Conservation (phyloP, 768 basidiomycete genomes). For the Suillus bovinus region DNA sequence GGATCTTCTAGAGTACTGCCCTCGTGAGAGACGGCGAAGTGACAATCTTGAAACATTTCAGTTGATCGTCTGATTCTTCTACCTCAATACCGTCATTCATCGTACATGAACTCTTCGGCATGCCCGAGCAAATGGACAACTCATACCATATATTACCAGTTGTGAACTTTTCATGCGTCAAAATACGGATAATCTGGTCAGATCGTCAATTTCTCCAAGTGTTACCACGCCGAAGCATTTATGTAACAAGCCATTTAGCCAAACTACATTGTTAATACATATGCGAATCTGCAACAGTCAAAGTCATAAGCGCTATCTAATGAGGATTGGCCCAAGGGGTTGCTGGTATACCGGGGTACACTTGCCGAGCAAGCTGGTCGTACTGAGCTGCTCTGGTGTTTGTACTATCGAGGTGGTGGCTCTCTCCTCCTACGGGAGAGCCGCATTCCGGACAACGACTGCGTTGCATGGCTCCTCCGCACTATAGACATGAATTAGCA, state of each 20-base stretch:
- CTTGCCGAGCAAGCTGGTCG: conserved; percentile 39
- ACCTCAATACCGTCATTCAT: not conserved
- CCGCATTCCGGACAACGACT: conserved; percentile 59
- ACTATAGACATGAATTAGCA: conserved; percentile 37
- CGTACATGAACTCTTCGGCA: not conserved
- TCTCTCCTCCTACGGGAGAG: conserved; percentile 49
- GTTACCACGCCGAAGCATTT: not conserved
- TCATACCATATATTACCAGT: not conserved
- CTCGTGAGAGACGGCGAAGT: not conserved
- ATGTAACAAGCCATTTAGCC: not conserved
- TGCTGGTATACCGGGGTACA: conserved; percentile 21
- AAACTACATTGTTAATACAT: not conserved
- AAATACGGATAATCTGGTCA: not conserved
- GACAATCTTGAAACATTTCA: not conserved
- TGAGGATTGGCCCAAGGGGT: conserved; percentile 32
- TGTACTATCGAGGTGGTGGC: conserved; percentile 40
- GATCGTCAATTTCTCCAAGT: not conserved
- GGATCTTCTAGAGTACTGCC: not conserved
- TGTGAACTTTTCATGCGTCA: not conserved
- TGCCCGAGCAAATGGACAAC: not conserved
- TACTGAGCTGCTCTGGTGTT: conserved; percentile 51
- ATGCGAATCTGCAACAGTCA: not conserved
- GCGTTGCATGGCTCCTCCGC: conserved; percentile 54
- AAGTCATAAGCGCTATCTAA: not conserved
- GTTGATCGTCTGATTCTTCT: not conserved